A percentile compares a stretch with the other conserved stretches of the same genome.
phyloP scores from a whole-genome alignment of 352 stramenopile species.

The Phytophthora capsici region DNA sequence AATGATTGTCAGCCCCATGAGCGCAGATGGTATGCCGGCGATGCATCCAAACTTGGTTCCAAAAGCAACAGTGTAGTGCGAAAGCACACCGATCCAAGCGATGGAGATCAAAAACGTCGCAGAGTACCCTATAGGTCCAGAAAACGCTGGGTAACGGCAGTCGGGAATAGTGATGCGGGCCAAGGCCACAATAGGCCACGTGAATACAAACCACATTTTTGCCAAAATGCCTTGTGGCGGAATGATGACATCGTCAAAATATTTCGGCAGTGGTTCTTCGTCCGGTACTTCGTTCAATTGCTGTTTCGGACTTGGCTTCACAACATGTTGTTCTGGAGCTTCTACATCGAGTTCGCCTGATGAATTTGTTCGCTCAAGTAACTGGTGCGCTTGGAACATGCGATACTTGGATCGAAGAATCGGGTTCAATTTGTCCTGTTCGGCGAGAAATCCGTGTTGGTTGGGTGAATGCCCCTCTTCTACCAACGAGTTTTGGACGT shows the following conservation, averaged over 20 bases:
- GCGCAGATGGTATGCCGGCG: conserved; percentile 65
- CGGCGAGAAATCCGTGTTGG: conserved; percentile 41
- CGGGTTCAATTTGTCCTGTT: conserved; percentile 56
- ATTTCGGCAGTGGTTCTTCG: conserved; percentile 48
- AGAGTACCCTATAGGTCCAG: conserved; percentile 47
- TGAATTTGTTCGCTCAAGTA: conserved; percentile 27
- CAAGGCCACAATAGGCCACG: conserved; percentile 69
- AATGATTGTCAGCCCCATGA: conserved; percentile 86
- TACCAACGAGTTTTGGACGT: conserved; percentile 15
- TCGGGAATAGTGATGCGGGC: conserved; percentile 78
- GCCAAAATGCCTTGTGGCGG: conserved; percentile 45
- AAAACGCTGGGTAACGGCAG: conserved; percentile 68
- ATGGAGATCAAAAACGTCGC: conserved; percentile 74
- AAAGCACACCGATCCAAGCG: conserved; percentile 77
- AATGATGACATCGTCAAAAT: conserved; percentile 68
- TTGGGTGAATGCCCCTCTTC: conserved; percentile 20
- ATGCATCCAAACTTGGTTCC: conserved; percentile 73
- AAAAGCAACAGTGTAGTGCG: conserved; percentile 70
- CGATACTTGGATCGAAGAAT: conserved; percentile 75
- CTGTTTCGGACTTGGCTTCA: conserved; percentile 8
- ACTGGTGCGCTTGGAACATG: conserved; percentile 69
- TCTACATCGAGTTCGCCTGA: conserved; percentile 18
- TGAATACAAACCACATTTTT: conserved; percentile 70
- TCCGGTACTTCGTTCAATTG: conserved; percentile 12
- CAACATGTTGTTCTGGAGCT: conserved; percentile 1